Percentiles rank a stretch among this genome's conserved stretches.
Conservation (phyloP, 1,139 yeast species). For the Geotrichum fermentans region DNA sequence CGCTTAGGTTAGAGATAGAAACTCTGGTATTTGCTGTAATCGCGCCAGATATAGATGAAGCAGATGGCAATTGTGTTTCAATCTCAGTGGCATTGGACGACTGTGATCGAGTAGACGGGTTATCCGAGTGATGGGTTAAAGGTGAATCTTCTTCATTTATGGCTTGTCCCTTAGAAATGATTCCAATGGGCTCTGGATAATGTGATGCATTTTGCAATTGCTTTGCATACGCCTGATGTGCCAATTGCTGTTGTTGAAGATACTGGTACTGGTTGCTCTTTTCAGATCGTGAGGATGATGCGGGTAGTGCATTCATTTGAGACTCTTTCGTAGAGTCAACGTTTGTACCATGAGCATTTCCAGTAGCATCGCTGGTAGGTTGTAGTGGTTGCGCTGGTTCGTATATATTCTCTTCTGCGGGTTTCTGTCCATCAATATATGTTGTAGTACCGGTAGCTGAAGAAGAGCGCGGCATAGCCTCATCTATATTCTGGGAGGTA, state of each 20-base stretch:
- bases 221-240: constrained; percentile 24
- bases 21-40: too few species aligned
- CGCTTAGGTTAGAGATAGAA: too few species aligned
- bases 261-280: constrained; percentile 24
- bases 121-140: too few species aligned
- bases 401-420: neutral
- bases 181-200: constrained; percentile 25
- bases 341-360: too few species aligned
- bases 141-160: neutral
- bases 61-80: too few species aligned
- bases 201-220: constrained; percentile 18
- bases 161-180: neutral
- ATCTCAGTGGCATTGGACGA: too few species aligned
- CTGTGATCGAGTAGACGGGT: too few species aligned
- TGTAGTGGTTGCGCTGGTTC: neutral
- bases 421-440: too few species aligned
- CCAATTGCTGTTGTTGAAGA: constrained; percentile 26
- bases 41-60: too few species aligned
- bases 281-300: neutral
- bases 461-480: neutral
- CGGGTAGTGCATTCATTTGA: too few species aligned
- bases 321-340: too few species aligned
- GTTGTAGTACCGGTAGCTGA: too few species aligned
- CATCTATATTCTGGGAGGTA: neutral
- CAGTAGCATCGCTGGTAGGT: neutral